Conservation (phyloP, 129 eudicot genomes). For the Oenanthe sinensis region DNA sequence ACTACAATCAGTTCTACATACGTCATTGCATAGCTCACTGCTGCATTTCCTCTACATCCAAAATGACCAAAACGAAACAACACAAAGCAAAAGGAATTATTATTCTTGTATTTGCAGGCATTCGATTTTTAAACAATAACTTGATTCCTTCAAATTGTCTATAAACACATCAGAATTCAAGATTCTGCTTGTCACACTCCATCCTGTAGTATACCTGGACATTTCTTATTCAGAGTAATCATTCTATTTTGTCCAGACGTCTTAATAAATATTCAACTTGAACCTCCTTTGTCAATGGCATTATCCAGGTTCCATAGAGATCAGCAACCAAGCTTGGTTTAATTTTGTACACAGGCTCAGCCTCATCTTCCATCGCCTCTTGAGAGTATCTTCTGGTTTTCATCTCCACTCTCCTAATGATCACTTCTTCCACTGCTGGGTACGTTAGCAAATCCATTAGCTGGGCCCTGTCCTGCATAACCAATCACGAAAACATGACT, state of each 20-base stretch:
- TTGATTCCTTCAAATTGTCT: not conserved
- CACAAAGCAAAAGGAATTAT: not conserved
- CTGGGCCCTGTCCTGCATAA: conserved; percentile 40
- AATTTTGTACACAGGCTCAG: conserved; percentile 59
- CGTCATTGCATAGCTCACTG: no score
- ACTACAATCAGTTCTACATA: no score
- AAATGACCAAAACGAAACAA: not conserved
- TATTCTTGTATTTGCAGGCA: not conserved
- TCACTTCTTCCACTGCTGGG: conserved; percentile 59
- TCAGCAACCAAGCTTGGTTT: conserved; percentile 69
- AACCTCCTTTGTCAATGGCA: conserved; percentile 83
- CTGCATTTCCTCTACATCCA: not conserved
- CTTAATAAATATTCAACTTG: conserved; percentile 69
- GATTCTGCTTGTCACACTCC: not conserved
- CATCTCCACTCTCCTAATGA: conserved; percentile 54
- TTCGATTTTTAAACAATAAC: not conserved
- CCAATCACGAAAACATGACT: conserved; percentile 4
- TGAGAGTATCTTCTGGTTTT: conserved; percentile 71
- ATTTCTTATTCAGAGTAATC: not conserved
- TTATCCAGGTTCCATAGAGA: conserved; percentile 77
- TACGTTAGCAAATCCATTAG: conserved; percentile 69
- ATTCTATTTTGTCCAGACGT: conserved; percentile 45
- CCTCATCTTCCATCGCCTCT: conserved; percentile 31
- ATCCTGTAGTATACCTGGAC: not conserved
- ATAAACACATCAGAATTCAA: not conserved